Base-by-base conservation (phyloP, 2,329 filamentous ascomycete species). In the Ascochyta fabae region DNA sequence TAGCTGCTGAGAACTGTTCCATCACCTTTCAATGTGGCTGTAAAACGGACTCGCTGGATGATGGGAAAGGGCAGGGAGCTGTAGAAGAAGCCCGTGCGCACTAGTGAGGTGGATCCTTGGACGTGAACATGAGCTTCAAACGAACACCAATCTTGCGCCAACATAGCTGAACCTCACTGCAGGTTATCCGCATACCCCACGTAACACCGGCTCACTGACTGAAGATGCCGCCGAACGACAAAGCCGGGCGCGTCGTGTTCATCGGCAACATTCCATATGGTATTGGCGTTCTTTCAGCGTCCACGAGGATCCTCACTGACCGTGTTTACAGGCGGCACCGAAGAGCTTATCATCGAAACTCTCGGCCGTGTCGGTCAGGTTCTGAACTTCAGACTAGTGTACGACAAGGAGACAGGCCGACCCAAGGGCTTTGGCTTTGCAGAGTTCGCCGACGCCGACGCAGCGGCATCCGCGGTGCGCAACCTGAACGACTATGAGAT, bases 401-500 rank as follows among this genome's bases (percentile, higher is more conserved):
- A 96, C 77, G 96, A 98, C 79, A 90, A 92, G 48, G 94, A 98
- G 71, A 97, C 93, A 3, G 93, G 94, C 38, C 88, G 92, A 53
- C 93, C 95, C 0, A 98, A 97, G 77, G 95, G 95, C 16, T 99
- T 96, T 74, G 95, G 95, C 33, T 99, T 98, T 69, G 91, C 93
- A 70, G 94, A 98, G 75, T 99, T 96, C 72, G 90, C 92, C 51
- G 95, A 98, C 72, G 88, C 91, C 56, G 94, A 96, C 85, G 83
- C 92, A 24, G 95, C 95, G 29, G 92, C 94, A 34, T 96, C 92
- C 2, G 95, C 95, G 2, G 94, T 98, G 43, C 89, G 94, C 66
- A 98, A 99, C 73, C 81, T 98, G 48, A 96, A 98, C 79, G 92
- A 96, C 75, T 88, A 92, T 78, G 94, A 98, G 75, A 88, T 97